phyloP scores from a whole-genome alignment of 148 eudicot species.

The Rhododendron vialii region DNA sequence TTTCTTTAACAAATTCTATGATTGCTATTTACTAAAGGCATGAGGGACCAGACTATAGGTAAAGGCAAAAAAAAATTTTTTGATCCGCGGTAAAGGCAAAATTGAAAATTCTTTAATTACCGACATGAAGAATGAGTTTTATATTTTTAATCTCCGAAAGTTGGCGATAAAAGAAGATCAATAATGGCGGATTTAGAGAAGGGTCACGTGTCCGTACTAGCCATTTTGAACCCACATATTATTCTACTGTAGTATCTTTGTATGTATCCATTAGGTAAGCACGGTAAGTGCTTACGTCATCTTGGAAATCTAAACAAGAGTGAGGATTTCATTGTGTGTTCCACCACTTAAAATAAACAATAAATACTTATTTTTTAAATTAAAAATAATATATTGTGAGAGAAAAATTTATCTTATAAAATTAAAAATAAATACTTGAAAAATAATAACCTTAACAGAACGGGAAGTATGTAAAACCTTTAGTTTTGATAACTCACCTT shows the following conservation, averaged over 20 bases:
- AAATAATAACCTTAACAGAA: too few species aligned
- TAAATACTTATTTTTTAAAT: too few species aligned
- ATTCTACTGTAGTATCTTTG: not conserved
- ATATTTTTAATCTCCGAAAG: not conserved
- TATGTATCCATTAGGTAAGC: too few species aligned
- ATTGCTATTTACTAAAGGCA: not conserved
- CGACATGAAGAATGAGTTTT: not conserved
- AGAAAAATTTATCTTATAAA: too few species aligned
- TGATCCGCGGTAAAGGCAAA: not conserved
- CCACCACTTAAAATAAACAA: too few species aligned
- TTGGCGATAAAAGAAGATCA: not conserved
- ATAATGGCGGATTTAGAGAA: not conserved
- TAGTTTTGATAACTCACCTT: too few species aligned
- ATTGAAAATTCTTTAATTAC: not conserved
- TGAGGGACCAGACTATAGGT: not conserved
- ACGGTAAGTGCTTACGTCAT: not conserved
- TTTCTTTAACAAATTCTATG: not conserved
- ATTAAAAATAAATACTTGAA: too few species aligned
- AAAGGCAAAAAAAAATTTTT: not conserved
- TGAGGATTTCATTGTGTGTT: too few species aligned
- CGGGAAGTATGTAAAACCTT: too few species aligned
- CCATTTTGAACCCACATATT: not conserved
- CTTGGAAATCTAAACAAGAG: too few species aligned
- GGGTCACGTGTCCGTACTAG: too few species aligned
- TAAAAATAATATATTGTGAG: too few species aligned